Evolutionary conservation across 2,329 filamentous ascomycete species (phyloP), one percentile per base, ranked within the genome.

Genomic region (Xylariales sp.): DNA sequence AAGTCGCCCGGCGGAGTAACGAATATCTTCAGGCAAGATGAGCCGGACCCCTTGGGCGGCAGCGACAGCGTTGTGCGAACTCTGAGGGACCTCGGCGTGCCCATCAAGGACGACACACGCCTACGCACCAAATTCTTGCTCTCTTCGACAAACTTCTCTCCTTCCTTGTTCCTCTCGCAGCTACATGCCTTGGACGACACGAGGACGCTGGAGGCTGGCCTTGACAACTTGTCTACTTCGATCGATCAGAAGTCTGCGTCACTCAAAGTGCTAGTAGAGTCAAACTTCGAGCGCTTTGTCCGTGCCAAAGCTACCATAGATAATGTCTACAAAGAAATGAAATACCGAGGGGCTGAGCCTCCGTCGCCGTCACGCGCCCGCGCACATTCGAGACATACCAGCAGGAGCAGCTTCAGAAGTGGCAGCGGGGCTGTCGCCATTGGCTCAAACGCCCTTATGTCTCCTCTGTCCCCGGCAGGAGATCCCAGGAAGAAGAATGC

Each of bases 271-370:
- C 75, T 98, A 14, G 93, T 98, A 17, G 93, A 98, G 62, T 91
- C 88, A 47, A 98, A 98, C 60, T 98, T 98, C 57, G 94, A 98
- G 63, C 85, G 91, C 48, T 98, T 98, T 67, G 93, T 98, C 40
- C 85, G 88, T 46, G 93, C 93, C 29, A 98, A 98, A 62, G 88
- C 91, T 14, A 97, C 91, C 6, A 97, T 98, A 54, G 93, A 98
- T 66, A 95, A 95, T 64, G 93, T 98, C 37, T 98, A 98, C 65
- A 94, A 83, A 45, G 93, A 98, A 62, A 98, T 98, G 93, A 95
- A 78, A 72, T 90, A 70, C 49, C 72, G 76, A 32, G 80, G 80
- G 10, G 67, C 59, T 16, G 78, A 83, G 32, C 71, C 73, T 5
- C 62, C 66, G 4, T 60, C 67, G 5, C 54, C 52, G 13, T 43